Base-by-base conservation (phyloP, 371 early-diverging fungal species). In the Encephalitozoon cuniculi region DNA sequence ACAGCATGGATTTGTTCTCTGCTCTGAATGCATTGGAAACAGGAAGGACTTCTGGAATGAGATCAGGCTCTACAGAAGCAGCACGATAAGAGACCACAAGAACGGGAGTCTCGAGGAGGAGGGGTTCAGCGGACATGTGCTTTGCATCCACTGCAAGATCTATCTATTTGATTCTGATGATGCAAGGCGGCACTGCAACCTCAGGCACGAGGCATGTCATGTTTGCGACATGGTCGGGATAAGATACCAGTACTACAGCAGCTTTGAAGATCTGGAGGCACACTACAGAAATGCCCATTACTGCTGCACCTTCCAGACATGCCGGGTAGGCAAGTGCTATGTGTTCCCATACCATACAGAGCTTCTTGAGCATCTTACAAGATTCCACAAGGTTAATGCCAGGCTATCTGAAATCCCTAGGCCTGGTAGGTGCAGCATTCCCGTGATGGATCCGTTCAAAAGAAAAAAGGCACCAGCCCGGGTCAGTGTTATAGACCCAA, bases 341-440 rank as follows among this genome's bases (percentile, higher is more conserved):
- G 81, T 76, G 11, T 85, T 82, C 74, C 74, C 80, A 4, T 81
- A 85, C 44, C 77, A 83, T 64, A 74, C 79, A 11, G 85, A 83
- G 72, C 67, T 85, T 23, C 71, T 78, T 7, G 78, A 63, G 18
- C 85, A 85, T 73, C 43, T 64, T 5, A 28, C 43, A 0, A 65
- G 44, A 32, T 30, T 76, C 12, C 85, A 84, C 54, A 44, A 63
- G 25, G 40, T 51, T 12, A 41, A 63, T 40, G 26, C 44, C 0
- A 54, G 67, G 44, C 51, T 79, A 9, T 15, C 12, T 1, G 76
- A 76, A 28, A 68, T 79, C 21, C 37, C 64, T 64, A 21, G 40
- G 30, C 4, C 41, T 25, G 55, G 53, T 37, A 23, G 26, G 43
- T 46, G 52, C 59, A 54, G 64, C 49, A 37, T 54, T 41, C 41